Evolutionary conservation across 257 asterid genomes (phyloP).

Genomic region (Fraxinus pennsylvanica): DNA sequence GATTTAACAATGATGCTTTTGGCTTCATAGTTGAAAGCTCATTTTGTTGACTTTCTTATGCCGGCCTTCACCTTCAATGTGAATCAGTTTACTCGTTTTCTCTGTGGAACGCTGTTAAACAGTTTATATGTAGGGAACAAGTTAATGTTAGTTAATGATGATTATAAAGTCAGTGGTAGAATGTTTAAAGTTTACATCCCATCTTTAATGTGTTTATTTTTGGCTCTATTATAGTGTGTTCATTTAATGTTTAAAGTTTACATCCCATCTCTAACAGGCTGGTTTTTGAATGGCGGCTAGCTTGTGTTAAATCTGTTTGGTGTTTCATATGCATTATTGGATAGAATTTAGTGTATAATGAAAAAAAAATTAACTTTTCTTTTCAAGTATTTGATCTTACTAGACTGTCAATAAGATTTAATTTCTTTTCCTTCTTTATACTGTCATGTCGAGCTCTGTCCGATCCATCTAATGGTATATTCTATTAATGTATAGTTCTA

Average conservation of each 20-base stretch:
- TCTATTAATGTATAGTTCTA: no score
- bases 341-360: not conserved
- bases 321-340: not conserved
- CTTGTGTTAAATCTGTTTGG: not conserved
- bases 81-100: no score
- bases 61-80: no score
- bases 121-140: no score
- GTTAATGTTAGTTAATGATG: no score
- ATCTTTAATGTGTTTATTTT: not conserved
- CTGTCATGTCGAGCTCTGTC: not conserved
- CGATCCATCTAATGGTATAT: not conserved
- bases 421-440: not conserved
- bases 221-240: not conserved
- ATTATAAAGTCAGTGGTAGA: no score
- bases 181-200: constrained; percentile 19
- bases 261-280: constrained; percentile 27
- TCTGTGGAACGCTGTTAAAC: no score
- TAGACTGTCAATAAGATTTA: no score
- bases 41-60: no score
- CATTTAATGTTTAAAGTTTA: not conserved
- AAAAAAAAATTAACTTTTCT: not conserved
- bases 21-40: no score
- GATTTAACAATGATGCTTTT: no score
- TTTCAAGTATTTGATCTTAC: not conserved
- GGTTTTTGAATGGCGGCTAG: not conserved